Base-by-base conservation (phyloP, 208 protist genomes). In the Angomonas deanei region DNA sequence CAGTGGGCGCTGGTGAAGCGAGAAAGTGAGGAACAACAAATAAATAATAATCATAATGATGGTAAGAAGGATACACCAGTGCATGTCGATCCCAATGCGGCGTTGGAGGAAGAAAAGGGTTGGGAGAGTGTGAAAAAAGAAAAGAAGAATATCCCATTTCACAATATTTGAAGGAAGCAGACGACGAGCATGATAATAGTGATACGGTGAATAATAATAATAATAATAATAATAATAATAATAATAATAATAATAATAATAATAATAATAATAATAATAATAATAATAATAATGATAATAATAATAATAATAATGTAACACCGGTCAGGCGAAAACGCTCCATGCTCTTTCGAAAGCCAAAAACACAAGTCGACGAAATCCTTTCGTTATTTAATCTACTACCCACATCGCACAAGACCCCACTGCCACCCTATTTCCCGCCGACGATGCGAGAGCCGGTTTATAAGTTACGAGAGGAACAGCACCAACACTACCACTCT, bases 391-490 rank as follows among this genome's bases (percentile, higher is more conserved):
- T n/a, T n/a, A n/a, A n/a, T n/a, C n/a, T n/a, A n/a, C n/a, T n/a
- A n/a, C n/a, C n/a, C n/a, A n/a, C n/a, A n/a, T n/a, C 36, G 15
- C 11, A 42, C 36, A 42, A 15, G 11, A 15, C 8, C 15, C 11
- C 36, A 8, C 36, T 15, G 36, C 15, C 11, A 15, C 36, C 15
- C 15, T 42, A 42, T 15, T 42, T 42, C 15, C 36, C 36, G 8
- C 15, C 47, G n/a, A 26, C n/a, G 11, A 26, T 26, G 23, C 5
- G 23, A 53, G 47, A 26, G 5, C 10, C 47, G 10, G 67, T 61
- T 11, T 62, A 86, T 33, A 86, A 77, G 38, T 48, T 80, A 17
- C 80, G 77, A 27, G 83, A 89, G 33, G 73, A 66, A 42, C 75
- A 79, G 48, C 71, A 87, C 33, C 74, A 82, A 42, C 69, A 70